Evolutionary conservation across 345 rosid species (phyloP).

Genomic region (Linum trigynum): DNA sequence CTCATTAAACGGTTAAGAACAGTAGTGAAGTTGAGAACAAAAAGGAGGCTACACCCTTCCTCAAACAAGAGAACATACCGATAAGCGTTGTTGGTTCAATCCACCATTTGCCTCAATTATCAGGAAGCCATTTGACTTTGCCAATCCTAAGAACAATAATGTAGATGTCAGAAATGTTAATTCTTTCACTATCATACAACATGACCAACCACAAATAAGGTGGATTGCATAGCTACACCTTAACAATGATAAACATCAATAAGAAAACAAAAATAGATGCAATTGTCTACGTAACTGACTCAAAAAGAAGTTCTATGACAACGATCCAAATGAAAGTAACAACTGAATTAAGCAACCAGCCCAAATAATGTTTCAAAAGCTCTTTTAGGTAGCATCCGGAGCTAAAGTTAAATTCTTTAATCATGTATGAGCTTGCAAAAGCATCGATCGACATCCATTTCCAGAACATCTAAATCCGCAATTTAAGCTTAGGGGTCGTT

Average conservation of each 20-base stretch:
- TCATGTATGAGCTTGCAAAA: neutral
- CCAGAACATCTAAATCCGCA: neutral
- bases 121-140: constrained; percentile 75
- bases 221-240: constrained; percentile 9
- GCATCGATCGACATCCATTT: neutral
- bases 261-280: neutral
- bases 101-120: constrained; percentile 97
- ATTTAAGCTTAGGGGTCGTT: neutral
- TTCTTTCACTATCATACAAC: too few relatives aligned
- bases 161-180: neutral
- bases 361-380: neutral
- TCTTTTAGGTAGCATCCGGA: neutral
- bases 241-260: constrained; percentile 1
- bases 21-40: too few relatives aligned
- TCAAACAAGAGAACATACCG: constrained; percentile 45
- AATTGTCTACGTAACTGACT: neutral
- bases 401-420: neutral
- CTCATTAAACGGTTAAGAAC: neutral
- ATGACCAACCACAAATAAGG: constrained; percentile 13
- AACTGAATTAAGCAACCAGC: neutral
- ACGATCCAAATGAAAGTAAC: neutral
- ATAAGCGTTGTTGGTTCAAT: constrained; percentile 90
- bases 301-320: neutral
- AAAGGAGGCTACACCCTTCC: neutral
- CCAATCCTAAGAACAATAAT: constrained; percentile 37